Evolutionary conservation across 805 yeast genomes (phyloP), one percentile per base, ranked within the genome.

Genomic region (Kodamaea kakaduensis): DNA sequence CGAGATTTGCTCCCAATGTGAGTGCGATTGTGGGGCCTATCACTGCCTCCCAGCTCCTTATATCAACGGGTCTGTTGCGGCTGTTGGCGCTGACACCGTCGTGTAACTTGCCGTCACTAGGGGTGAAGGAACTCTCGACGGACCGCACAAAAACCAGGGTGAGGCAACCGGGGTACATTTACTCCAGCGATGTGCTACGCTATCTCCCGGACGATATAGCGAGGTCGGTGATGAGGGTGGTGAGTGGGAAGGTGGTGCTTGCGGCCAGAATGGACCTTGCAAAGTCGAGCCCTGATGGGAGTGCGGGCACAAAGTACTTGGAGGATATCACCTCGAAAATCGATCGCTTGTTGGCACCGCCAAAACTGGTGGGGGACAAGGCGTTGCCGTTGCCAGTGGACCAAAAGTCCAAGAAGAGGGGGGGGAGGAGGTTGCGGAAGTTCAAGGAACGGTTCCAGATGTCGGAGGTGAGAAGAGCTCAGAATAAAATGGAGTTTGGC

Each of bases 401-500:
- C 37, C 72, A 70, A 36, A 76, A 79, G 32, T 78, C 90, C 4
- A 85, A 86, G 59, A 84, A 81, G 47, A 69, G 98, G 48, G 97
- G 94, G 1, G 98, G 98, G 1, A 67, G 78, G 44, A 64, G 90
- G 37, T 71, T 83, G 46, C 69, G 95, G 33, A 88, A 87, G 57
- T 73, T 77, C 64, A 87, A 85, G 56, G 84, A 87, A 52, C 78
- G 84, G 51, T 80, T 82, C 59, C 81, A 80, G 49, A 72, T 84
- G 71, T 81, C 95, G 0, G 95, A 88, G 36, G 54, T 84, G 28
- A 78, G 88, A 22, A 81, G 78, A 45, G 83, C 95, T 3, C 95
- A 86, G 50, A 88, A 90, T 54, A 75, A 84, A 50, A 72, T 89
- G 76, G 82, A 71, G 26, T 89, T 90, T 61, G 96, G 95, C 5